A percentile compares a stretch with the other conserved stretches of the same genome.
These are phyloP conservation scores for Pharnaceum exiguum DNA, from an alignment of 148 eudicot genomes.

Conservation along the genomic window DNA sequence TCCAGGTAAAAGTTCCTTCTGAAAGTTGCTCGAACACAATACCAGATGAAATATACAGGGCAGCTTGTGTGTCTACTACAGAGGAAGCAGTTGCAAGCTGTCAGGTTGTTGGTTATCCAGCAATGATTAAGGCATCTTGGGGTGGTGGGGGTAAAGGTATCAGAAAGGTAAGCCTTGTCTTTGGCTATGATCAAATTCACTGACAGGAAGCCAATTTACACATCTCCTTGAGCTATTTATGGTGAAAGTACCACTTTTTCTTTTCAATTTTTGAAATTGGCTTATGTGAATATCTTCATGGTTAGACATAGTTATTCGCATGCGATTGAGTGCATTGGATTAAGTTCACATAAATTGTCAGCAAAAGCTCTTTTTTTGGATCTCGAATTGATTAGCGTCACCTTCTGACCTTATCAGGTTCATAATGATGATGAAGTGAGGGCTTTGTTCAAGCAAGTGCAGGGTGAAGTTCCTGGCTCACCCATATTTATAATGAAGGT, in stretches of 20 bases:
- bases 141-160: slow-evolving; percentile 99
- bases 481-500: slow-evolving; percentile 99
- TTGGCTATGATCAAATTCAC: not conserved
- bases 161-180: slow-evolving; percentile 67
- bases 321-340: no score
- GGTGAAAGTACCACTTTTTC: not conserved
- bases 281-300: no score
- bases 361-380: no score
- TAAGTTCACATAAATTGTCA: no score
- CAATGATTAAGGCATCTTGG: slow-evolving; percentile 99
- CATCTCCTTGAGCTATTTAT: not conserved
- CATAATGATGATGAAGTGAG: slow-evolving; percentile 96
- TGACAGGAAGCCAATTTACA: not conserved
- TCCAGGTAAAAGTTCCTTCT: slow-evolving; percentile 79
- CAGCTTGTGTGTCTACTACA: slow-evolving; percentile 85
- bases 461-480: slow-evolving; percentile 99
- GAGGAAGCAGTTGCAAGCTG: slow-evolving; percentile 97
- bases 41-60: slow-evolving; percentile 74
- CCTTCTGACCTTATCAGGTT: slow-evolving; percentile 50
- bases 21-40: slow-evolving; percentile 73
- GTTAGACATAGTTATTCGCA: no score
- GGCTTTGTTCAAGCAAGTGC: slow-evolving; percentile 98
- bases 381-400: not conserved
- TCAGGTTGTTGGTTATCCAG: slow-evolving; percentile 94
- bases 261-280: not conserved